Base-by-base conservation (phyloP, 495 filamentous ascomycete species). In the Neohortaea acidophila region DNA sequence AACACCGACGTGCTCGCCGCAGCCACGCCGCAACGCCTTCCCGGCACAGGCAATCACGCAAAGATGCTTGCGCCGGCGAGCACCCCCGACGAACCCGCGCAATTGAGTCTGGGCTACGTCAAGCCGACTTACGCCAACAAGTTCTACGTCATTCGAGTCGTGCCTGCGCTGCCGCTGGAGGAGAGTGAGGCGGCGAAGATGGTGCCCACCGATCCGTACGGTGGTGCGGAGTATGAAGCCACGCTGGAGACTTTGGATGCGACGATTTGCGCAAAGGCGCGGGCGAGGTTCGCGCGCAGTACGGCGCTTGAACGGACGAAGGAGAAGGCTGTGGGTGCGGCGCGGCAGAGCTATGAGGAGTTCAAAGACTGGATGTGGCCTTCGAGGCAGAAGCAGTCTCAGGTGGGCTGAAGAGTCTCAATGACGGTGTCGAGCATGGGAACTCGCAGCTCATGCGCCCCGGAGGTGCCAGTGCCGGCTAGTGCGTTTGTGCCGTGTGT, bases 81-180 rank as follows among this genome's bases (percentile, higher is more conserved):
- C 2, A 38, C 38, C 17, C 46, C 38, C 3, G 33, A 42, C 2
- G 46, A 48, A 23, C 52, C 44, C 3, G 36, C 37, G 0, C 58
- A 70, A 28, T 57, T 89, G 43, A 66, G 72, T 38, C 46, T 85
- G 21, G 61, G 66, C 33, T 89, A 86, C 48, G 61, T 67, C 12
- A 58, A 58, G 11, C 71, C 70, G 1, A 70, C 75, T 8, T 50
- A 63, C 26, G 67, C 72, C 14, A 65, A 68, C 25, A 53, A 63
- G 13, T 82, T 77, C 48, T 84, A 82, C 51, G 60, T 79, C 30
- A 53, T 84, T 17, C 63, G 75, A 33, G 62, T 70, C n/a, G 36
- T 39, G 9, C 64, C 66, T 15, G 39, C 50, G 7, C 60, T 65
- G 12, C 21, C 38, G 10, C 33, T 45, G 10, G 37, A 17, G 10